Evolutionary conservation across 257 asterid genomes (phyloP).

Genomic region (Jasminum sambac): DNA sequence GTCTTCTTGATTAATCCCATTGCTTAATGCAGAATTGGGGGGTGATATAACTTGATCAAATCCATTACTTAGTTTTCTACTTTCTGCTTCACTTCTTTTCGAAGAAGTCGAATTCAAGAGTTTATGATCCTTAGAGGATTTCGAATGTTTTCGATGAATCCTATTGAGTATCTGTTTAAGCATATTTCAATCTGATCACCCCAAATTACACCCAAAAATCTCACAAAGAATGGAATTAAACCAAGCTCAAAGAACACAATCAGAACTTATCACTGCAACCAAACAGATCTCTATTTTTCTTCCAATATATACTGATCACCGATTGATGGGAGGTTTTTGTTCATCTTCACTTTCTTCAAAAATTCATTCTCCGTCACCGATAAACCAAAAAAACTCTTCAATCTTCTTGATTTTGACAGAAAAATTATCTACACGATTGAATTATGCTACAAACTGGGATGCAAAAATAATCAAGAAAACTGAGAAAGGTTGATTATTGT

Average conservation of each 20-base stretch:
- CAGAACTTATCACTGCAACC: constrained; percentile 8
- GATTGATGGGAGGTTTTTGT: too few species aligned
- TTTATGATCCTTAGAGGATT: constrained; percentile 25
- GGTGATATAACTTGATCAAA: constrained; percentile 27
- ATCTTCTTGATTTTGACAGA: too few species aligned
- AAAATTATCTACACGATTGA: too few species aligned
- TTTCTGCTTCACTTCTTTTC: constrained; percentile 27
- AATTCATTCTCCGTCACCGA: too few species aligned
- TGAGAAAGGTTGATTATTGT: neutral
- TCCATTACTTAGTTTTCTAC: constrained; percentile 16
- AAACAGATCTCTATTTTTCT: constrained; percentile 2
- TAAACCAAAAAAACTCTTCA: too few species aligned
- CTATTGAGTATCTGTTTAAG: constrained; percentile 31
- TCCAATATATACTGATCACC: constrained; percentile 1
- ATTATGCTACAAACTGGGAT: neutral
- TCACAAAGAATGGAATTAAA: neutral
- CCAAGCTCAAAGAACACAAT: neutral
- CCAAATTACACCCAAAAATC: constrained; percentile 16
- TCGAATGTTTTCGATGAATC: constrained; percentile 35
- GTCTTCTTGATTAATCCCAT: constrained; percentile 16
- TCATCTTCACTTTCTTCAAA: too few species aligned
- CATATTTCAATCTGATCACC: constrained; percentile 25
- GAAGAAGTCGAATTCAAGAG: constrained; percentile 18
- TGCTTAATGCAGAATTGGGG: constrained; percentile 27
- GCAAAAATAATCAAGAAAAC: neutral